Conservation (phyloP, 164 flowering plant genomes). For the Houttuynia cordata region DNA sequence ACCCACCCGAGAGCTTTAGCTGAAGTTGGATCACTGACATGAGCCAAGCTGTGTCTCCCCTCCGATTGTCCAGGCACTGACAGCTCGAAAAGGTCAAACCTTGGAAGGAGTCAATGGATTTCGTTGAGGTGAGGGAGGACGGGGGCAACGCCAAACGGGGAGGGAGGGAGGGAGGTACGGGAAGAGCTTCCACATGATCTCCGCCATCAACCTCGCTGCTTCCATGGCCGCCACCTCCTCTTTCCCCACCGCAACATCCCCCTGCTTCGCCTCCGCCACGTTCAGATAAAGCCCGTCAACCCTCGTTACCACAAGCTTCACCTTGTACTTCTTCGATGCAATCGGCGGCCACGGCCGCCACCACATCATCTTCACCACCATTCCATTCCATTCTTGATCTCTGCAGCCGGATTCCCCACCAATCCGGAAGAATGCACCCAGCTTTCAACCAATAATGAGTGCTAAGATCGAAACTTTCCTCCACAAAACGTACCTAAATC, state of each 20-base stretch:
- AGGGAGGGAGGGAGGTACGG: too few species aligned
- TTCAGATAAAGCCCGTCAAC: slow-evolving; percentile 27
- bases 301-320: slow-evolving; percentile 44
- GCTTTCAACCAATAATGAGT: not conserved
- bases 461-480: not conserved
- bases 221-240: slow-evolving; percentile 7
- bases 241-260: not conserved
- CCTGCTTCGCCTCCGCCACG: too few species aligned
- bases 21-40: too few species aligned
- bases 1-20: too few species aligned
- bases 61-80: too few species aligned
- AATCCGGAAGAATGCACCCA: not conserved
- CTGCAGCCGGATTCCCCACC: not conserved
- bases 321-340: slow-evolving; percentile 58
- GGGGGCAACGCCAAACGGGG: too few species aligned
- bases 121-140: too few species aligned
- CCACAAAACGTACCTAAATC: not conserved
- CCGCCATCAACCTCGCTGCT: slow-evolving; percentile 38
- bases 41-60: too few species aligned
- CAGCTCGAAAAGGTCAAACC: too few species aligned
- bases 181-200: slow-evolving; percentile 90
- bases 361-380: slow-evolving; percentile 95
- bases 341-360: slow-evolving; percentile 97
- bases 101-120: too few species aligned
- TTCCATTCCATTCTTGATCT: slow-evolving; percentile 15